Evolutionary conservation across 1,284 basidiomycete genomes (phyloP).

Genomic region (Ceratobasidium sp.): DNA sequence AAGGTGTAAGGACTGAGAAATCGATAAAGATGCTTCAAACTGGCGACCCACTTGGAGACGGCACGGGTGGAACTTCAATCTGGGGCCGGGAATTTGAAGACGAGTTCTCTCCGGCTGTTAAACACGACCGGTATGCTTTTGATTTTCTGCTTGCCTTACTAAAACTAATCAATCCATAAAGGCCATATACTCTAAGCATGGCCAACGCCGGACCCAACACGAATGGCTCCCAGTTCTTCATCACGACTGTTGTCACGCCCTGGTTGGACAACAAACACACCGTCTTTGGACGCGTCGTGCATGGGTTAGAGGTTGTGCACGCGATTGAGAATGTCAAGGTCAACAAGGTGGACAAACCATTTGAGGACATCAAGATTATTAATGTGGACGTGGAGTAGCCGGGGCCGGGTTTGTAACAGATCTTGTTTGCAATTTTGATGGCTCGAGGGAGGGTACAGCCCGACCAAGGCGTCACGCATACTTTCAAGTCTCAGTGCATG

Average conservation of each 20-base stretch:
- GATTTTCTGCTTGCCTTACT: neutral
- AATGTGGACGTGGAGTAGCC: conserved; percentile 58
- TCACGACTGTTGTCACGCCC: conserved; percentile 93
- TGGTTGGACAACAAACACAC: conserved; percentile 98
- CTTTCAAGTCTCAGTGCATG: too few species aligned
- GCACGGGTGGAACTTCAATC: conserved; percentile 94
- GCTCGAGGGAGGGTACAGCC: too few species aligned
- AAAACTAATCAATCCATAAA: conserved; percentile 46
- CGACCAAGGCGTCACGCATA: too few species aligned
- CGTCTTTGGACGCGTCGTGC: conserved; percentile 82
- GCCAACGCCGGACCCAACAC: conserved; percentile 96
- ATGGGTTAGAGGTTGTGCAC: conserved; percentile 65
- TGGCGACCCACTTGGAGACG: conserved; percentile 95
- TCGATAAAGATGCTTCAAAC: conserved; percentile 87
- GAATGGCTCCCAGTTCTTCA: conserved; percentile 98
- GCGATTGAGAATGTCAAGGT: conserved; percentile 69
- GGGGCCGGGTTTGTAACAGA: too few species aligned
- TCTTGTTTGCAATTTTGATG: too few species aligned
- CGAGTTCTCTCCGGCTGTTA: conserved; percentile 87
- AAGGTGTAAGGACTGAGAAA: neutral
- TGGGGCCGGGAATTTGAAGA: conserved; percentile 97
- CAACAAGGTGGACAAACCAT: conserved; percentile 85
- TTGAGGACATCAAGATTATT: conserved; percentile 88
- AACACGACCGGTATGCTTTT: conserved; percentile 78
- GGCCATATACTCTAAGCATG: conserved; percentile 98